Conservation (phyloP, 2,329 filamentous ascomycete species). For the Zarea fungicola region DNA sequence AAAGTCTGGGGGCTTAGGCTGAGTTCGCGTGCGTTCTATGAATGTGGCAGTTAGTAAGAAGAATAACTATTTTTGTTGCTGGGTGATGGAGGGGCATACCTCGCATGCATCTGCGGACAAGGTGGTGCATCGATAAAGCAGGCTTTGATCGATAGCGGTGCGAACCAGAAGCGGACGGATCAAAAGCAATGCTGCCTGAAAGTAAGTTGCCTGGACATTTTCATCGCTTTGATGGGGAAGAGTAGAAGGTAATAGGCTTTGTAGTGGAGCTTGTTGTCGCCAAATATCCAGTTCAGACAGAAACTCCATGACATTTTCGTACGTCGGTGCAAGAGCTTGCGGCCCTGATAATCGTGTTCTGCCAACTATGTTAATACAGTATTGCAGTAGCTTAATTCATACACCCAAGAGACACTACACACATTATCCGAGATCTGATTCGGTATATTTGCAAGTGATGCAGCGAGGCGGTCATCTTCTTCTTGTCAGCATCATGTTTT, state of each 20-base stretch:
- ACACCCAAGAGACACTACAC: background rate
- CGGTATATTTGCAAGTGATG: conserved; percentile 3
- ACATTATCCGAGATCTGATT: conserved; percentile 1
- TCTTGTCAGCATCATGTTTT: background rate
- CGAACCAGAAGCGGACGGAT: conserved; percentile 2
- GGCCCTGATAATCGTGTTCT: conserved; percentile 4
- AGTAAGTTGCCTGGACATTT: conserved; percentile 6
- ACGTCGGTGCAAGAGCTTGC: conserved; percentile 2
- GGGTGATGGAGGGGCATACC: background rate
- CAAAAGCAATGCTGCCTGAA: conserved; percentile 1
- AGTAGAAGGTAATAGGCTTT: background rate
- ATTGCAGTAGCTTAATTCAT: background rate
- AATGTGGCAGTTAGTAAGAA: background rate
- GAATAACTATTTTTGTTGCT: background rate
- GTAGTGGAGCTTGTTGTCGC: conserved; percentile 3
- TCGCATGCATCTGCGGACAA: conserved; percentile 6
- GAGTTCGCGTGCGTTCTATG: background rate
- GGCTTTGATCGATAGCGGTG: conserved; percentile 3
- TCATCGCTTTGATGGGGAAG: conserved; percentile 7
- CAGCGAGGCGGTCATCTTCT: background rate
- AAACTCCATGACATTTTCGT: conserved; percentile 9
- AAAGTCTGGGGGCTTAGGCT: background rate
- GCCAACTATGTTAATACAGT: background rate
- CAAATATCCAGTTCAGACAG: conserved; percentile 3
- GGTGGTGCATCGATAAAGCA: background rate